Percentiles rank a stretch among this genome's conserved stretches.
Evolutionary conservation across 257 asterid species (phyloP).

Genomic region (Solanum microdontum): DNA sequence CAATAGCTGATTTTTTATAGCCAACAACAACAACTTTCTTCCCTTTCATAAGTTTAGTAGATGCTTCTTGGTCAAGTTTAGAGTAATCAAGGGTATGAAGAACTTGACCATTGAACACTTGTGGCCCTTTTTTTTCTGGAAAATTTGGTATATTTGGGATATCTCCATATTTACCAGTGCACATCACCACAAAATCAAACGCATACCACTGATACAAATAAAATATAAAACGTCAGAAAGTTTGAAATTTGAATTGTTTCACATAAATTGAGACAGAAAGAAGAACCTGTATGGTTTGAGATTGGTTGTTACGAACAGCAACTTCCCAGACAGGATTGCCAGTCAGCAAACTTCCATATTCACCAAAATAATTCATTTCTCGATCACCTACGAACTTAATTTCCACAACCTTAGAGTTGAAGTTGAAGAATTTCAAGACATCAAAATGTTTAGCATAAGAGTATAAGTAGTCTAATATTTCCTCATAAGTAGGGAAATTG

Average conservation of each 20-base stretch:
- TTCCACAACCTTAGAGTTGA: constrained; percentile 72
- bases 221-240: no score
- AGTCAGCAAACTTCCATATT: constrained; percentile 34
- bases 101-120: constrained; percentile 54
- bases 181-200: constrained; percentile 70
- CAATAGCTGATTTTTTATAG: constrained; percentile 85
- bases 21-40: constrained; percentile 69
- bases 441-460: constrained; percentile 60
- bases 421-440: constrained; percentile 47
- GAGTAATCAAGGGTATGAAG: constrained; percentile 69
- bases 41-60: constrained; percentile 34
- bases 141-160: constrained; percentile 56
- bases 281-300: constrained; percentile 46
- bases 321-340: constrained; percentile 80
- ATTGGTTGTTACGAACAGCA: constrained; percentile 42
- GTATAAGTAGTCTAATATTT: constrained; percentile 57
- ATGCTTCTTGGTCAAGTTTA: constrained; percentile 52
- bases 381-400: constrained; percentile 48
- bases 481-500: constrained; percentile 55
- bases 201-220: constrained; percentile 42
- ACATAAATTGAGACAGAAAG: neutral
- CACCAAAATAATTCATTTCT: neutral
- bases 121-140: constrained; percentile 62
- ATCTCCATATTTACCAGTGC: constrained; percentile 87
- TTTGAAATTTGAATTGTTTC: neutral